Conservation (phyloP, 2,329 filamentous ascomycete genomes). For the Zymoseptoria passerinii region DNA sequence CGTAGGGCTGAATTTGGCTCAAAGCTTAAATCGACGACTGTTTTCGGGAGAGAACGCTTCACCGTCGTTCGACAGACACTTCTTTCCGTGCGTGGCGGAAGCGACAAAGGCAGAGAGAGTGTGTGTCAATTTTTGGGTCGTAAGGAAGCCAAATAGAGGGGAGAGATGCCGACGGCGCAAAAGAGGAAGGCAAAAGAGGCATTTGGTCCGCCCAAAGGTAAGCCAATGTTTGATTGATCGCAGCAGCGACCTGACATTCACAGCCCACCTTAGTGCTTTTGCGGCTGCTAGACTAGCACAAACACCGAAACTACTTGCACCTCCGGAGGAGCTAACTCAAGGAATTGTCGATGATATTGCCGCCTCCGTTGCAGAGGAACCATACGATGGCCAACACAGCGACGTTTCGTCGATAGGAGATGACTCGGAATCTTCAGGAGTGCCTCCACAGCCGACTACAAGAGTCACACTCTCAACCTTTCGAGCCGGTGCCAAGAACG, state of each 20-base stretch:
- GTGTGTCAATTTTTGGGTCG: too few relatives aligned
- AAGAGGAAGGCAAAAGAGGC: conserved; percentile 30
- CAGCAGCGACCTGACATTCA: neutral
- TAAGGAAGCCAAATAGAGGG: too few relatives aligned
- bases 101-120: too few relatives aligned
- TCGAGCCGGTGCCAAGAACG: neutral
- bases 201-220: conserved; percentile 20
- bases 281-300: conserved; percentile 23
- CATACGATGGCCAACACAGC: conserved; percentile 15
- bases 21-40: neutral
- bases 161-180: conserved; percentile 18
- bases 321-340: neutral
- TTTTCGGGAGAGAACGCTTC: neutral
- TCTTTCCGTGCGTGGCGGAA: too few relatives aligned
- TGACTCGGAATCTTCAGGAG: neutral
- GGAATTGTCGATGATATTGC: conserved; percentile 4
- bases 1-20: neutral
- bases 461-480: neutral
- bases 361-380: conserved; percentile 12
- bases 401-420: neutral
- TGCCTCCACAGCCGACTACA: neutral
- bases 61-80: neutral
- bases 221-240: neutral
- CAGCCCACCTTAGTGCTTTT: conserved; percentile 27
- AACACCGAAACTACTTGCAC: conserved; percentile 6